A percentile compares a stretch with the other conserved stretches of the same genome.
Conservation (phyloP, 2,329 filamentous ascomycete species). For the Fusarium sp. region DNA sequence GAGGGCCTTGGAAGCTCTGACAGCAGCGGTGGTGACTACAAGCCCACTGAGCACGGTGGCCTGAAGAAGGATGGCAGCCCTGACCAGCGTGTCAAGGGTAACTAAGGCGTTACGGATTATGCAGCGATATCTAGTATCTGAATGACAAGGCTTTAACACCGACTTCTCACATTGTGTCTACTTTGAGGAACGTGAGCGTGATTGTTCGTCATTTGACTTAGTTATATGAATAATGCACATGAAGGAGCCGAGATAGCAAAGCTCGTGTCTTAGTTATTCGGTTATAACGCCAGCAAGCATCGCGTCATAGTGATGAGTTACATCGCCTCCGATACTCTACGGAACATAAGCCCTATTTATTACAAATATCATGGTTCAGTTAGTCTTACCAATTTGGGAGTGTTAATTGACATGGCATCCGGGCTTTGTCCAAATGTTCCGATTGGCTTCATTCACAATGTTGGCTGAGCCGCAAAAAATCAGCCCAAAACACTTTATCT, state of each 20-base stretch:
- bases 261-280: rapidly evolving
- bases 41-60: conserved; percentile 24
- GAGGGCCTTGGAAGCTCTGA: conserved; percentile 1
- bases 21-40: conserved; percentile 12
- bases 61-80: conserved; percentile 24
- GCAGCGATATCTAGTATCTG: not conserved
- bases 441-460: not conserved
- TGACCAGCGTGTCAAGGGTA: conserved; percentile 24
- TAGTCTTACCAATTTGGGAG: not conserved
- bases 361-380: no score
- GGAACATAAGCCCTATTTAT: not conserved
- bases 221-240: no score
- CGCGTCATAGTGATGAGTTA: not conserved
- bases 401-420: no score
- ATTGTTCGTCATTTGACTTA: not conserved
- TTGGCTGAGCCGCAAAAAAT: not conserved
- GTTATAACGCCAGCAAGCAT: not conserved
- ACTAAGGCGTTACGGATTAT: not conserved
- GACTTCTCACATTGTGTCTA: rapidly evolving
- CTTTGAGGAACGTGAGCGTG: rapidly evolving
- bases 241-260: rapidly evolving
- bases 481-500: not conserved
- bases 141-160: not conserved
- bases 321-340: rapidly evolving
- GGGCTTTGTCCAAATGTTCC: not conserved